Base-by-base conservation (phyloP, 306 rosid genomes). In the Arachis hypogaea region DNA sequence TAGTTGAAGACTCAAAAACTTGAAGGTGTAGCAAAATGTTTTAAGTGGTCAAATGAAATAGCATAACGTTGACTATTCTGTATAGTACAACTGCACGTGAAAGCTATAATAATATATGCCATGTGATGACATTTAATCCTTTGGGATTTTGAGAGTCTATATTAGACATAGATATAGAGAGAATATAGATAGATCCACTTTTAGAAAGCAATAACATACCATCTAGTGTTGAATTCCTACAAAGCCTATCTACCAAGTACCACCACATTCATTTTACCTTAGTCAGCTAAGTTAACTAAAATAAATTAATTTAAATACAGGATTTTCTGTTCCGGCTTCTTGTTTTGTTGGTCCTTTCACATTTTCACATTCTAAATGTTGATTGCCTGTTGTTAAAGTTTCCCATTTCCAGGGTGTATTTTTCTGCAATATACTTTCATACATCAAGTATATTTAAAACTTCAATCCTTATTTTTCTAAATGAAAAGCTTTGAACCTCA, bases 41-140 rank as follows among this genome's bases (percentile, higher is more conserved):
- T 10, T 7, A 61, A 9, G 62, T 51, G 3, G 51, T 5, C 14
- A 61, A 60, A 41, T 9, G n/a, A 61, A 63, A 43, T 11, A 16
- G 49, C 64, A 64, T 49, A 46, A 28, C 40, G 42, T 47, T 66
- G 62, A 28, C 18, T 45, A 55, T 7, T 76, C 18, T 5, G 68
- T 43, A 9, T 7, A 40, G 9, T 57, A 43, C 66, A 52, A 54
- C 72, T 71, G 67, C 47, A 11, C 33, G 7, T 56, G 68, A 72
- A 58, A 62, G 66, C 70, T 22, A 22, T 22, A 67, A 79, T 18
- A 11, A 36, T 0, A 33, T 33, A 33, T 33, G 22, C 60, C 43
- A 29, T 66, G 55, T 79, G n/a, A 9, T 59, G 33, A 46, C 55
- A 1, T 12, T 10, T 40, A 33, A 59, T 12, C 40, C 49, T n/a